Evolutionary conservation across 495 filamentous ascomycete genomes (phyloP).

Genomic region (Penicillium lagena): DNA sequence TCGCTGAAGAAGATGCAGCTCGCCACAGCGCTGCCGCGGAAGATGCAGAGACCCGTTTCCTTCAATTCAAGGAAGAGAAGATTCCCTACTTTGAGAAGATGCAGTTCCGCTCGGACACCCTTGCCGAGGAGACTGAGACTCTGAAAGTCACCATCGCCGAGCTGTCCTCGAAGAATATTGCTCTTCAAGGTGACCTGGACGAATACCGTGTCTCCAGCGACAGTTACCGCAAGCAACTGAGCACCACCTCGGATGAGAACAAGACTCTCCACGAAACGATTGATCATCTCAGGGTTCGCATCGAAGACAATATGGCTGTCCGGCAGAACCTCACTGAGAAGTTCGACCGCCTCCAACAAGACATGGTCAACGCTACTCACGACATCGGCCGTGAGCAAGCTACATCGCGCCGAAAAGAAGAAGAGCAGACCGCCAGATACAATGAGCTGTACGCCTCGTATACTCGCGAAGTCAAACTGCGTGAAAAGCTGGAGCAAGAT

Average conservation of each 20-base stretch:
- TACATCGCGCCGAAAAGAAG: conserved; percentile 64
- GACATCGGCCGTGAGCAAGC: conserved; percentile 76
- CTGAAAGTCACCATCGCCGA: conserved; percentile 60
- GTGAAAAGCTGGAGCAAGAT: conserved; percentile 74
- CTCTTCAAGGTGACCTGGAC: conserved; percentile 51
- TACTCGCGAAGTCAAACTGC: conserved; percentile 67
- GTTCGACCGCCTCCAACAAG: conserved; percentile 73
- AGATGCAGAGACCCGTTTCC: conserved; percentile 53
- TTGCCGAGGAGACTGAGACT: conserved; percentile 58
- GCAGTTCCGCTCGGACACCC: conserved; percentile 53
- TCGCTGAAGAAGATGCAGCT: conserved; percentile 65
- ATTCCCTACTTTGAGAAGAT: conserved; percentile 42
- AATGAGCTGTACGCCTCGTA: conserved; percentile 74
- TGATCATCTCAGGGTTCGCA: conserved; percentile 61
- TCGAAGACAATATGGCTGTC: conserved; percentile 76
- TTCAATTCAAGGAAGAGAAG: conserved; percentile 47
- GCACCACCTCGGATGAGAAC: conserved; percentile 49
- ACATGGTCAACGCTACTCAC: conserved; percentile 70
- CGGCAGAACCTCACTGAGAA: conserved; percentile 73
- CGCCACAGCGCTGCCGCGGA: conserved; percentile 64
- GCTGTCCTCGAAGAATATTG: conserved; percentile 49
- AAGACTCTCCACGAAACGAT: conserved; percentile 58
- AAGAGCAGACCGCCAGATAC: conserved; percentile 64
- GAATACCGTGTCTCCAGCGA: conserved; percentile 54
- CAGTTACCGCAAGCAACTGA: conserved; percentile 48